Percentiles rank a stretch among this genome's conserved stretches.
Conservation (phyloP, 257 asterid genomes). For the Henckelia pumila region DNA sequence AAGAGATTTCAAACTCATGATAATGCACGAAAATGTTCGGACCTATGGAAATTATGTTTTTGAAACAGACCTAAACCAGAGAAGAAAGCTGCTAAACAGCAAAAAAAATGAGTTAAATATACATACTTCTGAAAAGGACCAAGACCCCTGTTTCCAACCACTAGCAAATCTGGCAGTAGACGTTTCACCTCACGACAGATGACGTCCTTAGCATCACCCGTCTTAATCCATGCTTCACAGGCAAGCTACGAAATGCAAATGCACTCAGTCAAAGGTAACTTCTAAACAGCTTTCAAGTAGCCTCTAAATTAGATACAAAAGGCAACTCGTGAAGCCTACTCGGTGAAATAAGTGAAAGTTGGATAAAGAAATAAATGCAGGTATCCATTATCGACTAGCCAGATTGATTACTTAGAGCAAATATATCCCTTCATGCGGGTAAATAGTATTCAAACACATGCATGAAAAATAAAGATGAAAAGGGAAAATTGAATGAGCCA, state of each 20-base stretch:
- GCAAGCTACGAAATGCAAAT: slow-evolving; percentile 47
- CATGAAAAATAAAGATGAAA: slow-evolving; percentile 2
- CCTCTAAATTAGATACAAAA: not conserved
- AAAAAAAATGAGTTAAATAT: not conserved
- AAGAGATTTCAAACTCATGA: not conserved
- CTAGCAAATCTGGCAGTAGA: slow-evolving; percentile 71
- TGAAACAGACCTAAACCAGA: not conserved
- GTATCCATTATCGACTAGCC: not conserved
- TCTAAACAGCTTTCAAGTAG: not conserved
- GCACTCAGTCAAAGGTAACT: not conserved
- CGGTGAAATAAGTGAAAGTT: not conserved
- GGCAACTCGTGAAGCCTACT: not conserved
- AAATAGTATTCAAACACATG: not conserved
- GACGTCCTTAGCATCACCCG: slow-evolving; percentile 77
- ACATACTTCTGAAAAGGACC: slow-evolving; percentile 85
- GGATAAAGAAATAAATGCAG: not conserved
- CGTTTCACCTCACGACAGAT: slow-evolving; percentile 72
- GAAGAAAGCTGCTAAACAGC: not conserved
- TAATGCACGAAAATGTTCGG: not conserved
- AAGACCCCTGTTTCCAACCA: slow-evolving; percentile 85
- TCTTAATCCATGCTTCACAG: slow-evolving; percentile 84
- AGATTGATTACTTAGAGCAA: not conserved
- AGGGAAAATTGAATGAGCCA: not conserved
- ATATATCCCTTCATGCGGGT: slow-evolving; percentile 7
- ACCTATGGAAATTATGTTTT: not conserved